A percentile compares a stretch with the other conserved stretches of the same genome.
Evolutionary conservation across 345 rosid genomes (phyloP).

Genomic region (Anacardium occidentale): DNA sequence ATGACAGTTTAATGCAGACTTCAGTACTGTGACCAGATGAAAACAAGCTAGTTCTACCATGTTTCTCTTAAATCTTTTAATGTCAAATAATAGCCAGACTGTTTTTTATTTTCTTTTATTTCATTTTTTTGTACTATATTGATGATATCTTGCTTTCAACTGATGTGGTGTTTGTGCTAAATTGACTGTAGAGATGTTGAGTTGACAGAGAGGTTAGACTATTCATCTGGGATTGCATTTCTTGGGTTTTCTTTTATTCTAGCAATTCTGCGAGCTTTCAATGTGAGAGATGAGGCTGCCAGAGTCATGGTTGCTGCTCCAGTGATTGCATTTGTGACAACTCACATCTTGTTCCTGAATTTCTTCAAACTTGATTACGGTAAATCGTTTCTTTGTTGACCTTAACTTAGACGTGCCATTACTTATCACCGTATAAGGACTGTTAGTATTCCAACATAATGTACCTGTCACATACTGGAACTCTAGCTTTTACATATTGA

Average conservation of each 20-base stretch:
- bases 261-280: conserved; percentile 66
- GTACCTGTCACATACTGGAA: background rate
- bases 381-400: conserved; percentile 27
- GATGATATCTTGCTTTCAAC: background rate
- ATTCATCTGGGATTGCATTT: conserved; percentile 72
- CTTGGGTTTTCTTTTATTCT: conserved; percentile 66
- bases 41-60: background rate
- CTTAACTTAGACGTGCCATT: background rate
- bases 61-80: background rate
- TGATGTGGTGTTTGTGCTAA: conserved; percentile 11
- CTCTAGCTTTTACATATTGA: background rate
- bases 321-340: conserved; percentile 67
- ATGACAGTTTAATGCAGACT: background rate
- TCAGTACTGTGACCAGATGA: background rate
- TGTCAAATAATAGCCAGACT: background rate
- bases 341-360: conserved; percentile 82
- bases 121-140: background rate
- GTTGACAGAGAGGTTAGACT: conserved; percentile 76
- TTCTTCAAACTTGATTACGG: conserved; percentile 76
- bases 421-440: background rate
- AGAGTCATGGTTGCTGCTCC: conserved; percentile 89
- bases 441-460: background rate
- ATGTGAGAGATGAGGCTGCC: conserved; percentile 68
- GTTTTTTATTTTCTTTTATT: background rate
- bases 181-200: conserved; percentile 62